Evolutionary conservation across 345 rosid genomes (phyloP).

Genomic region (Physaria fendleri): DNA sequence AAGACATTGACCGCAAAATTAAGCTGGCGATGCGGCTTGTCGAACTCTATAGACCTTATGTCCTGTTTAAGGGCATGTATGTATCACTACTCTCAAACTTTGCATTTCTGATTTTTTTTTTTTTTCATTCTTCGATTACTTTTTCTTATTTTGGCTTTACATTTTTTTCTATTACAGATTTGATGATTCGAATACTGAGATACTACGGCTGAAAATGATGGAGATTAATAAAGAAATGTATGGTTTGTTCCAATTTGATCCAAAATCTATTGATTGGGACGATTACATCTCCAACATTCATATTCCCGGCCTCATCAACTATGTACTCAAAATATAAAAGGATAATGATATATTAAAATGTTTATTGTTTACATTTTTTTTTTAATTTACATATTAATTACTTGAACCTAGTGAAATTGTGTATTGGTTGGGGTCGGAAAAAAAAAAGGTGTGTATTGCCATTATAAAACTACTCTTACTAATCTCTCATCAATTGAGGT

Average conservation of each 20-base stretch:
- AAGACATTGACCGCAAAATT: constrained; percentile 18
- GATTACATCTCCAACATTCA: constrained; percentile 50
- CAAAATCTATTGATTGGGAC: constrained; percentile 54
- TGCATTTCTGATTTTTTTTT: background rate
- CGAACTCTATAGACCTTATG: constrained; percentile 75
- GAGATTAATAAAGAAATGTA: constrained; percentile 30
- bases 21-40: constrained; percentile 53
- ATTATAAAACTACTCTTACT: background rate
- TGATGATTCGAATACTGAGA: constrained; percentile 56
- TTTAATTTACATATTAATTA: background rate
- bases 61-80: constrained; percentile 71
- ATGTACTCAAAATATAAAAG: constrained; percentile 36
- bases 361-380: background rate
- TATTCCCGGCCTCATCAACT: constrained; percentile 53
- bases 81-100: constrained; percentile 18
- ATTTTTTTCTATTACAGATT: constrained; percentile 33
- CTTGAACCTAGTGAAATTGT: background rate
- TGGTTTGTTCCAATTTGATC: constrained; percentile 44
- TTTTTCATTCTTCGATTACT: background rate
- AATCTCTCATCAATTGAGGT: background rate
- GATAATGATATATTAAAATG: too few relatives aligned
- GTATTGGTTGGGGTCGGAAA: background rate
- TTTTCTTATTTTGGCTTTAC: background rate
- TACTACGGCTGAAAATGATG: constrained; percentile 29
- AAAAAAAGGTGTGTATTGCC: background rate